phyloP scores from a whole-genome alignment of 139 green algal species.

The Closterium sp. region DNA sequence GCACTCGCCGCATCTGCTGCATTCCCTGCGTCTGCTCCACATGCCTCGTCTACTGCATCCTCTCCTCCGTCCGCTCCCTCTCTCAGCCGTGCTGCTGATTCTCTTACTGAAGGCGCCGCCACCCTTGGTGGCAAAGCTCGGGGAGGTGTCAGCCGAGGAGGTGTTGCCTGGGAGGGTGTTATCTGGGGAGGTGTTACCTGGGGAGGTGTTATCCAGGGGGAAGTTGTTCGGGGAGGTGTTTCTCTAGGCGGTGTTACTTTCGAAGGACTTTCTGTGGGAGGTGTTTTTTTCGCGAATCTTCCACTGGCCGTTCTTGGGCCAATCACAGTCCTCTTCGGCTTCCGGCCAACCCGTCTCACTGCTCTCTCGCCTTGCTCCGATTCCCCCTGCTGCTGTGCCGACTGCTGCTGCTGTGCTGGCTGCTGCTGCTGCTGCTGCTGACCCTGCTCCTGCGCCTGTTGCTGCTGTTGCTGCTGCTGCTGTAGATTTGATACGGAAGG shows the following conservation, averaged over 20 bases:
- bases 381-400: neutral
- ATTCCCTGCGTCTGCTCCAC: too few relatives aligned
- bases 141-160: neutral
- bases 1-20: too few relatives aligned
- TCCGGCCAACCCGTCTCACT: neutral
- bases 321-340: neutral
- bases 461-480: neutral
- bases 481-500: neutral
- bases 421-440: neutral
- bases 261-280: neutral
- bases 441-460: neutral
- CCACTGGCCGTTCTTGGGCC: neutral
- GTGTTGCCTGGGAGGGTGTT: neutral
- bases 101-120: neutral
- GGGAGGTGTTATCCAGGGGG: neutral
- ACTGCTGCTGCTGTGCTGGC: too few relatives aligned
- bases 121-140: neutral
- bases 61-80: neutral
- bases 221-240: neutral
- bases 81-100: neutral
- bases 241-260: neutral
- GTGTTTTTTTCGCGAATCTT: neutral
- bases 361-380: neutral
- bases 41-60: too few relatives aligned
- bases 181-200: too few relatives aligned